Conservation (phyloP, 257 asterid species). For the Solanum chiquidenum region DNA sequence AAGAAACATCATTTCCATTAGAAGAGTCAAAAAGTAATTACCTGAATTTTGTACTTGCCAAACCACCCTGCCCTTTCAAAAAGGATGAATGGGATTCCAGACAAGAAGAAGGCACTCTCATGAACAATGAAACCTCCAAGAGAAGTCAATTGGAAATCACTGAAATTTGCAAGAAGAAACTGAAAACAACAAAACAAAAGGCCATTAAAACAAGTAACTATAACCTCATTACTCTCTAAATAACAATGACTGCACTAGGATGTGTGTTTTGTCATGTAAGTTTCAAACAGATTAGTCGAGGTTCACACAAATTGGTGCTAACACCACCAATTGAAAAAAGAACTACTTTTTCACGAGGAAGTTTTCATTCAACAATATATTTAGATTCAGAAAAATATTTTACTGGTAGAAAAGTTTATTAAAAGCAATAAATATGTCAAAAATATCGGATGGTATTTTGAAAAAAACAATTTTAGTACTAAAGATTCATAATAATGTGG, state of each 20-base stretch:
- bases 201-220: background rate
- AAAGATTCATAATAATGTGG: background rate
- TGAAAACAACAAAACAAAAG: constrained; percentile 28
- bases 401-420: too few species aligned
- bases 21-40: constrained; percentile 9
- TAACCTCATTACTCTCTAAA: background rate
- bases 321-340: too few species aligned
- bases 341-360: too few species aligned
- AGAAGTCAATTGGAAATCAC: constrained; percentile 86
- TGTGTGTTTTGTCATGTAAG: background rate
- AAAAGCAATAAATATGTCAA: background rate
- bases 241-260: background rate
- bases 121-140: constrained; percentile 93
- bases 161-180: constrained; percentile 68
- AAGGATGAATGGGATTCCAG: constrained; percentile 79
- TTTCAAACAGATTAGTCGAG: too few species aligned
- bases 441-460: background rate
- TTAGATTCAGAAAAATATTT: too few species aligned
- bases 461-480: background rate
- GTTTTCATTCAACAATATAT: too few species aligned
- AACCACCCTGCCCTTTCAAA: constrained; percentile 96
- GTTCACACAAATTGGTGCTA: too few species aligned
- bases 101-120: constrained; percentile 87
- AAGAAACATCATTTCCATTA: background rate
- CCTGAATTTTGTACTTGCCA: constrained; percentile 96